phyloP scores from a whole-genome alignment of 2,329 filamentous ascomycete genomes.

The Aspergillus thermomutatus region DNA sequence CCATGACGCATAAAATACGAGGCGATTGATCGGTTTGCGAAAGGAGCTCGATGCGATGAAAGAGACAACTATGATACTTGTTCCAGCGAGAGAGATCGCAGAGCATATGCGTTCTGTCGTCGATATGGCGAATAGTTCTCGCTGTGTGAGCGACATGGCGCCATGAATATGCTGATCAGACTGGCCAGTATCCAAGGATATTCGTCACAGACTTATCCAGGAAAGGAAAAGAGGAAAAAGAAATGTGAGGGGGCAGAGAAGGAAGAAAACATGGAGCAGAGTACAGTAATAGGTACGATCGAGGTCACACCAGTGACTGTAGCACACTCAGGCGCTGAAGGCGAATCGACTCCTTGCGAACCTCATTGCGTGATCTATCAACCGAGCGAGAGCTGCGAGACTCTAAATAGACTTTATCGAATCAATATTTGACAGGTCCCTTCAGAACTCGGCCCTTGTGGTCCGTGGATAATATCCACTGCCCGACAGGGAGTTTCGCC shows the following conservation, averaged over 20 bases:
- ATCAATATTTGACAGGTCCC: neutral
- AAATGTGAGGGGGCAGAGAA: neutral
- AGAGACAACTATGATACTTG: constrained; percentile 67
- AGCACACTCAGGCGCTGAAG: neutral
- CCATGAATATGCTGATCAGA: constrained; percentile 9
- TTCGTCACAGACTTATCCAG: neutral
- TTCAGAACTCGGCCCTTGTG: neutral
- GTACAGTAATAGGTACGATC: neutral
- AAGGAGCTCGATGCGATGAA: constrained; percentile 68
- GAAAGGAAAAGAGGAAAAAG: neutral
- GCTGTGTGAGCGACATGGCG: constrained; percentile 25
- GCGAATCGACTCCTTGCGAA: neutral
- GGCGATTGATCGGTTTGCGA: constrained; percentile 80
- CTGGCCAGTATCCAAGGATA: neutral
- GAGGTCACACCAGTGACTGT: neutral
- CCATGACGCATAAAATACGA: constrained; percentile 79
- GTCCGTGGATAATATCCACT: neutral
- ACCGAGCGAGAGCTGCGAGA: too few species aligned
- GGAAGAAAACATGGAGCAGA: neutral
- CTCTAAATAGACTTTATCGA: neutral
- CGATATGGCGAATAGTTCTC: constrained; percentile 54
- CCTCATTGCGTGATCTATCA: neutral
- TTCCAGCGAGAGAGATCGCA: constrained; percentile 67
- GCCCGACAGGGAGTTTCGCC: neutral
- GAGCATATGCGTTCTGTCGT: constrained; percentile 67